Conservation (phyloP, 371 early-diverging fungal genomes). For the Mucor circinelloides region DNA sequence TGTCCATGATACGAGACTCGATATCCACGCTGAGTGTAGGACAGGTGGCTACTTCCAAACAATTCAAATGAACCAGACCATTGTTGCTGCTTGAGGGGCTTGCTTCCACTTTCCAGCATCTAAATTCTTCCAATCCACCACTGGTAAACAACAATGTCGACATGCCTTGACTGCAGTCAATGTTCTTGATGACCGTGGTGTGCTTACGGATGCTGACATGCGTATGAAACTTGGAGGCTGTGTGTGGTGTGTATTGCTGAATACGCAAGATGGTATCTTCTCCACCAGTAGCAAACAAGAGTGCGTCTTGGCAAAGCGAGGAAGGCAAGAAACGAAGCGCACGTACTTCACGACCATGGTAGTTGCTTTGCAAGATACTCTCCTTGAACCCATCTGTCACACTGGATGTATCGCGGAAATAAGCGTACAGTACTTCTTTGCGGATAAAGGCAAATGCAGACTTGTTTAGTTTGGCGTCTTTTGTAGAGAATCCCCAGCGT, state of each 20-base stretch:
- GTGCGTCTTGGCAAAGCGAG: conserved; percentile 1
- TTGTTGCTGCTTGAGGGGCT: background rate
- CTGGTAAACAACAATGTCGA: conserved; percentile 53
- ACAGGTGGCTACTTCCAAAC: conserved; percentile 56
- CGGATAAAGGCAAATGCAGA: conserved; percentile 58
- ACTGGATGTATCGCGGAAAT: conserved; percentile 47
- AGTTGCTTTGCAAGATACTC: conserved; percentile 55
- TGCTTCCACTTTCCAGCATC: conserved; percentile 58
- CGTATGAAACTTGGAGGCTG: conserved; percentile 25
- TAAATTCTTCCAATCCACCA: conserved; percentile 57
- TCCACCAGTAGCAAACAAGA: conserved; percentile 54
- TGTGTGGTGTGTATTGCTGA: conserved; percentile 43
- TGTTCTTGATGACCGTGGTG: conserved; percentile 52
- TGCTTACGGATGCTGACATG: conserved; percentile 52
- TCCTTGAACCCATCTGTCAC: conserved; percentile 49
- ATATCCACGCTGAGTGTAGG: conserved; percentile 49
- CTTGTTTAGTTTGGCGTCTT: conserved; percentile 50
- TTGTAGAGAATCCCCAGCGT: conserved; percentile 56
- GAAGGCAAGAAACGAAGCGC: conserved; percentile 36
- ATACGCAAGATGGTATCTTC: conserved; percentile 55
- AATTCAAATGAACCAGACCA: conserved; percentile 30
- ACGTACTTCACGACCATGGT: conserved; percentile 64
- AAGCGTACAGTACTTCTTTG: conserved; percentile 52
- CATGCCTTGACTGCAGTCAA: conserved; percentile 35
- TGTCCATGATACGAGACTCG: conserved; percentile 66